phyloP scores from a whole-genome alignment of 225 moss, liverwort and hornwort species.

The Physcomitrium patens region DNA sequence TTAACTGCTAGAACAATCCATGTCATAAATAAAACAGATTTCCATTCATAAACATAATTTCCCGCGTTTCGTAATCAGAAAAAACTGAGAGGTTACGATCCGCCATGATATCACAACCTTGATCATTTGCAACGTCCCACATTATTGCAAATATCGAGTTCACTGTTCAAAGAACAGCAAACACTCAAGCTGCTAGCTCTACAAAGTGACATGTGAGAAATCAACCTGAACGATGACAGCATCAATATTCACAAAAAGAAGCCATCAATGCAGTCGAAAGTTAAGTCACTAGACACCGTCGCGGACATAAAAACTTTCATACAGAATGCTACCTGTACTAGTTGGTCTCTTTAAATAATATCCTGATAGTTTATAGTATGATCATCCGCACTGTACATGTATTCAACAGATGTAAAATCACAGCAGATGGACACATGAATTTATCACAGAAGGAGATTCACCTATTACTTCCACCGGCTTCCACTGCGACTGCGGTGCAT shows the following conservation, averaged over 20 bases:
- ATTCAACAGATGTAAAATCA: slow-evolving; percentile 5
- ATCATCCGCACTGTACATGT: background rate
- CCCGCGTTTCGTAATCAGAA: too few relatives aligned
- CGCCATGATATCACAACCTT: too few relatives aligned
- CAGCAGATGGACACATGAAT: slow-evolving; percentile 7
- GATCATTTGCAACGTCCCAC: too few relatives aligned
- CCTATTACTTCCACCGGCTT: slow-evolving; percentile 90
- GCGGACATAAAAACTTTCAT: slow-evolving; percentile 11
- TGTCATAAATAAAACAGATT: too few relatives aligned
- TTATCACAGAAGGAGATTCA: slow-evolving; percentile 31
- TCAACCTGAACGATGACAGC: slow-evolving; percentile 30
- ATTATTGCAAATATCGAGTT: too few relatives aligned
- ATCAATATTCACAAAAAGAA: slow-evolving; percentile 22
- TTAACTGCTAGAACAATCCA: too few relatives aligned
- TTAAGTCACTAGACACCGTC: background rate
- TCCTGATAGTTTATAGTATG: background rate
- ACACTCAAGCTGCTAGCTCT: too few relatives aligned
- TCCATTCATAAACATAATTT: too few relatives aligned
- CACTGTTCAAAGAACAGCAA: too few relatives aligned
- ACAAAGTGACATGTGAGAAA: too few relatives aligned
- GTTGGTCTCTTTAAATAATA: slow-evolving; percentile 10
- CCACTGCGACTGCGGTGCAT: slow-evolving; percentile 92
- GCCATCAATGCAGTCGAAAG: background rate
- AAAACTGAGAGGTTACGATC: too few relatives aligned
- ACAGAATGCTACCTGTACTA: background rate